A percentile compares a stretch with the other conserved stretches of the same genome.
phyloP scores from a whole-genome alignment of 1,139 yeast species.

The Candida mesenterica region DNA sequence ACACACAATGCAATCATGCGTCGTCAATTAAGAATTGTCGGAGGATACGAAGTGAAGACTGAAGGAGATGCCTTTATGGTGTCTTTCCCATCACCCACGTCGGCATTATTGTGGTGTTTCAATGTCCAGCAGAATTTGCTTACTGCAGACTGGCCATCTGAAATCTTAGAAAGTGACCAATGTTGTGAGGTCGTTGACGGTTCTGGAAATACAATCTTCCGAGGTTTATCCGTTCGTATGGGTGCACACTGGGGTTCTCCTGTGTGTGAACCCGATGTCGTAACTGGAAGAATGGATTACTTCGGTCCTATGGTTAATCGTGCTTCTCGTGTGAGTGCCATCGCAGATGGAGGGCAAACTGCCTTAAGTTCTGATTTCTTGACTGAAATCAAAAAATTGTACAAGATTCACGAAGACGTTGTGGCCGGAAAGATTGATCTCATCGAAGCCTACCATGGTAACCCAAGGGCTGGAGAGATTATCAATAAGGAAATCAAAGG shows the following conservation, averaged over 20 bases:
- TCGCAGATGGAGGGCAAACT: conserved; percentile 98
- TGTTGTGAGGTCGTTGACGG: conserved; percentile 82
- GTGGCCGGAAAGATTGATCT: conserved; percentile 37
- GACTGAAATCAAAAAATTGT: conserved; percentile 63
- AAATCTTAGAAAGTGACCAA: conserved; percentile 79
- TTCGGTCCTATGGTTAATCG: conserved; percentile 98
- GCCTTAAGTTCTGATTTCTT: conserved; percentile 81
- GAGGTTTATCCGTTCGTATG: conserved; percentile 95
- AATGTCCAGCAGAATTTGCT: conserved; percentile 84
- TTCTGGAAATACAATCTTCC: conserved; percentile 59
- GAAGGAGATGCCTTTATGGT: conserved; percentile 99
- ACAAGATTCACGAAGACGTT: conserved; percentile 50
- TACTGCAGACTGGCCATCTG: conserved; percentile 93
- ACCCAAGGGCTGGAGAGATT: conserved; percentile 57
- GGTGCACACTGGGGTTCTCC: conserved; percentile 99
- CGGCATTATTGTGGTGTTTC: conserved; percentile 93
- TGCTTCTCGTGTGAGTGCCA: conserved; percentile 88
- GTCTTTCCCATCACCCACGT: conserved; percentile 90
- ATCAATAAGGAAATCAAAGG: conserved; percentile 67
- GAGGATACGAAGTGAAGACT: conserved; percentile 97
- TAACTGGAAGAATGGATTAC: conserved; percentile 96
- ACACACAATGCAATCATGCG: conserved; percentile 94
- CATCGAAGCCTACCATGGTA: conserved; percentile 61
- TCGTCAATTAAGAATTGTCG: conserved; percentile 84
- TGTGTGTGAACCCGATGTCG: conserved; percentile 91